Evolutionary conservation across 768 basidiomycete genomes (phyloP).

Genomic region (Brasilioporus rufonigricans): DNA sequence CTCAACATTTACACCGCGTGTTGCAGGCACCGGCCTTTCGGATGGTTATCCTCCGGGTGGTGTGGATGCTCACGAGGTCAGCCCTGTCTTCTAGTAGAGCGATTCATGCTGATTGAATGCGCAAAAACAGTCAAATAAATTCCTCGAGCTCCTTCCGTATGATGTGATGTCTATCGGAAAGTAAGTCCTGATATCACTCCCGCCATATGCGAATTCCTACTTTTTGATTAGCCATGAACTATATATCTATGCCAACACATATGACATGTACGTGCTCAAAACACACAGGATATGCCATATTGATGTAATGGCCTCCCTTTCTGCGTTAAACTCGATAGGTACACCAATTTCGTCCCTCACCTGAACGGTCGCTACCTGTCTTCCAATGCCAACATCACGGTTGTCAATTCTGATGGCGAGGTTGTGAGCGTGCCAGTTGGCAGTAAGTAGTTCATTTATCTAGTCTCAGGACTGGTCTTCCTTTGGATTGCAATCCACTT

Average conservation of each 20-base stretch:
- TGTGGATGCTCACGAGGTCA: slow-evolving; percentile 66
- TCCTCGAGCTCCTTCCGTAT: slow-evolving; percentile 72
- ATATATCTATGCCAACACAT: slow-evolving; percentile 60
- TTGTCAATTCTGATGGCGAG: slow-evolving; percentile 41
- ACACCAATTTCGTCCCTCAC: slow-evolving; percentile 64
- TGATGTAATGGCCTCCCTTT: slow-evolving; percentile 3
- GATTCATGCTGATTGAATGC: background rate
- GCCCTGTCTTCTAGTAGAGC: slow-evolving; percentile 10
- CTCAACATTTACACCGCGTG: background rate
- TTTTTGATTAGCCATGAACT: slow-evolving; percentile 64
- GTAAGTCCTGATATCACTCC: slow-evolving; percentile 37
- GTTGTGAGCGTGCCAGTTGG: slow-evolving; percentile 42
- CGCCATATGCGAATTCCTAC: background rate
- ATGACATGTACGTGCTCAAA: slow-evolving; percentile 54
- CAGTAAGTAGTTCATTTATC: background rate
- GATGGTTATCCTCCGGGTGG: slow-evolving; percentile 73
- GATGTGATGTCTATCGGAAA: slow-evolving; percentile 87
- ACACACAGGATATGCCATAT: background rate
- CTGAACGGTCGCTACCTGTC: slow-evolving; percentile 75
- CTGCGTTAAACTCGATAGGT: slow-evolving; percentile 32
- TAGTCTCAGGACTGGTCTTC: background rate
- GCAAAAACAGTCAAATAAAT: slow-evolving; percentile 58
- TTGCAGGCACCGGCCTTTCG: slow-evolving; percentile 39
- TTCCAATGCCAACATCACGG: slow-evolving; percentile 84
- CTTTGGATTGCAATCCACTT: background rate